Evolutionary conservation across 345 rosid genomes (phyloP).

Genomic region (Balakata baccata): DNA sequence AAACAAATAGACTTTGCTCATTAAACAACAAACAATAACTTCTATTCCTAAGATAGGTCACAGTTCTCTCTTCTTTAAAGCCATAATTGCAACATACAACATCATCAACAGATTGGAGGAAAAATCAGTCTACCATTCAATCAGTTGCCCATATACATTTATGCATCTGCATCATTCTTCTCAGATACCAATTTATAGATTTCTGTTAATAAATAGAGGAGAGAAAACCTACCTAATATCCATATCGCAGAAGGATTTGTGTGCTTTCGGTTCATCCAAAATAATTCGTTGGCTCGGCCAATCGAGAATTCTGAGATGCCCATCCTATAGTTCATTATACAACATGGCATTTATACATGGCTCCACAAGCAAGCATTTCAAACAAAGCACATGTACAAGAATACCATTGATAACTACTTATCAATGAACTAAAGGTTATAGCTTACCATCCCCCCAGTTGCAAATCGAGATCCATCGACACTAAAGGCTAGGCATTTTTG

Average conservation of each 20-base stretch:
- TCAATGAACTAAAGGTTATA: neutral
- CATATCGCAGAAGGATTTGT: conserved; percentile 78
- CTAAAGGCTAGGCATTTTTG: conserved; percentile 85
- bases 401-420: neutral
- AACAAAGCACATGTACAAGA: neutral
- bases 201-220: neutral
- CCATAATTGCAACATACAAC: neutral
- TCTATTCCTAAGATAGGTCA: neutral
- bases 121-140: neutral
- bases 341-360: neutral
- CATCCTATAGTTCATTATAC: conserved; percentile 54
- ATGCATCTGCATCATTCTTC: neutral
- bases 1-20: neutral
- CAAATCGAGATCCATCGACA: conserved; percentile 86
- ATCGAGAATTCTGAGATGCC: conserved; percentile 77
- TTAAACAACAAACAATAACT: neutral
- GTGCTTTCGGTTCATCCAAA: conserved; percentile 77
- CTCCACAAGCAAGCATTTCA: neutral
- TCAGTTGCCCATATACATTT: neutral
- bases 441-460: conserved; percentile 84
- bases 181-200: neutral
- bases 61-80: neutral
- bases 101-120: too few species aligned
- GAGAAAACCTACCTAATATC: conserved; percentile 66
- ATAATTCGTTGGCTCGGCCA: conserved; percentile 74